Conservation (phyloP, 257 asterid genomes). For the Lavandula angustifolia region DNA sequence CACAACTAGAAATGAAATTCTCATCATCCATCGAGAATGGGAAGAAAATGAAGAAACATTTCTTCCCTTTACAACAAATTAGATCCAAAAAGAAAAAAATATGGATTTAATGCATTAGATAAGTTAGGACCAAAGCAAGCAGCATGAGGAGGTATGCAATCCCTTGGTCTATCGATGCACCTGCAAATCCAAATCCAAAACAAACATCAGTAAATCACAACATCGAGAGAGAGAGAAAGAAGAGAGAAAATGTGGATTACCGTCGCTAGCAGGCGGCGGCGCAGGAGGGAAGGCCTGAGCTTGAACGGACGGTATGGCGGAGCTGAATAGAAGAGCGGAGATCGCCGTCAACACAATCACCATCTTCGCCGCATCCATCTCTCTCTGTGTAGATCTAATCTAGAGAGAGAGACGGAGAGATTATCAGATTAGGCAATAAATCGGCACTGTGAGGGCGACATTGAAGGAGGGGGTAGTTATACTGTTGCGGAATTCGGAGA, state of each 20-base stretch:
- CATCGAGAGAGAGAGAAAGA: no score
- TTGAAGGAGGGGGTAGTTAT: background rate
- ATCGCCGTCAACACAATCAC: constrained; percentile 30
- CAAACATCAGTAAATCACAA: no score
- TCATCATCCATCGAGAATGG: background rate
- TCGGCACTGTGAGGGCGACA: background rate
- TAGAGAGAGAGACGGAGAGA: constrained; percentile 10
- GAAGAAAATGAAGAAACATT: no score
- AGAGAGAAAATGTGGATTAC: background rate
- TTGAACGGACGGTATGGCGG: constrained; percentile 27
- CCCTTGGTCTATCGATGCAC: constrained; percentile 42
- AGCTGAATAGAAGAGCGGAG: constrained; percentile 13
- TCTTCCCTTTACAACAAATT: background rate
- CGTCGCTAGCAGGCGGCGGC: constrained; percentile 47
- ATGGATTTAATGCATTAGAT: constrained; percentile 32
- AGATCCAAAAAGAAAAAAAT: background rate
- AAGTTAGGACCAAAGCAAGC: constrained; percentile 40
- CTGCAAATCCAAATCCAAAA: no score
- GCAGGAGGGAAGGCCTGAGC: constrained; percentile 41
- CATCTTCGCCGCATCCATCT: constrained; percentile 14
- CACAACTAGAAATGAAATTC: background rate
- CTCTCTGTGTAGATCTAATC: background rate
- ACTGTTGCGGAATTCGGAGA: background rate
- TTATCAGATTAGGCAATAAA: background rate
- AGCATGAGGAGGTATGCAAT: constrained; percentile 43